phyloP scores from a whole-genome alignment of 306 rosid species.

The peach (Prunus persica) region Prunus_persica_NCBIv2 NC_034009.1:33499501-33500000 shows the following conservation, averaged over 20 bases:
- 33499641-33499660: conserved; percentile 9
- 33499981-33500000: background rate
- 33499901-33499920: background rate
- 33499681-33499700: no score
- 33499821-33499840: background rate
- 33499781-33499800: background rate
- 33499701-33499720: no score
- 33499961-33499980: background rate
- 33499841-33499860: conserved; percentile 2
- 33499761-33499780: background rate
- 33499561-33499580: background rate
- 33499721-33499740: background rate
- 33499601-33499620: background rate
- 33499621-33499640: background rate
- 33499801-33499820: background rate
- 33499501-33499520: conserved; percentile 16
- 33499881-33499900: background rate
- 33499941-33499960: background rate
- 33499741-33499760: background rate
- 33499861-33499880: background rate
- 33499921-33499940: background rate
- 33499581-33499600: conserved; percentile 1
- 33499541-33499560: conserved; percentile 24
- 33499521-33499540: conserved; percentile 21
- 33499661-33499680: no score